Evolutionary conservation across 257 asterid genomes (phyloP), one percentile per base, ranked within the genome.

Genomic region (Rehmannia glutinosa): DNA sequence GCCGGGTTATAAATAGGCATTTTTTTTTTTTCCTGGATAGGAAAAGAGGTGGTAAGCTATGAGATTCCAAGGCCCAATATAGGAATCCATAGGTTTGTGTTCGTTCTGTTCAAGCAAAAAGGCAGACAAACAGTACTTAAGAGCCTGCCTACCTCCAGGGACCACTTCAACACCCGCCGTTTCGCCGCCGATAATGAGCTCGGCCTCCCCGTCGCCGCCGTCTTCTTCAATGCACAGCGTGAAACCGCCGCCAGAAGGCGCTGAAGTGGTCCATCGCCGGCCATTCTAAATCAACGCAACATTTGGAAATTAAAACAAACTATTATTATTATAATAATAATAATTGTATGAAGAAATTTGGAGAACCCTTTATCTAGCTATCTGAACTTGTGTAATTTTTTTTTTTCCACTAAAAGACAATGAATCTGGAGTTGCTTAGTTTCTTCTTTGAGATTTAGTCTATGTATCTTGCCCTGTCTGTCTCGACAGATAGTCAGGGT

Each of bases 231-330:
- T 10, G 91, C 96, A 0, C 95, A 90, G 79, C 78, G 97, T 0
- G 98, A 90, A 71, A 92, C 97, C 13, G 98, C 98, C 15, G 93
- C 96, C 24, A 73, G 98, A 16, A 83, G 84, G 46, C 98, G 98
- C 72, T 87, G n/a, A 74, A 32, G 4, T 30, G 6, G 6, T 30
- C 6, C 3, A 30, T 3, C 36, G 4, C 36, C 36, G 36, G 36
- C 36, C 36, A 30, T 23, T 9, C 36, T n/a, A 8, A 15, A 17
- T 57, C 28, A 28, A 16, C 6, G n/a, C n/a, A 12, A 1, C 35
- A 25, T n/a, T 30, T n/a, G 5, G 39, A 54, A 25, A 2, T 30
- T 2, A 32, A 39, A 3, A 12, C 5, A 13, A 52, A 27, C 21
- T n/a, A 30, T 28, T 23, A 24, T 52, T 52, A 27, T 20, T 0